Percentiles rank a stretch among this genome's conserved stretches.
Conservation (phyloP, 2,329 filamentous ascomycete genomes). For the Ramularia endophylla region DNA sequence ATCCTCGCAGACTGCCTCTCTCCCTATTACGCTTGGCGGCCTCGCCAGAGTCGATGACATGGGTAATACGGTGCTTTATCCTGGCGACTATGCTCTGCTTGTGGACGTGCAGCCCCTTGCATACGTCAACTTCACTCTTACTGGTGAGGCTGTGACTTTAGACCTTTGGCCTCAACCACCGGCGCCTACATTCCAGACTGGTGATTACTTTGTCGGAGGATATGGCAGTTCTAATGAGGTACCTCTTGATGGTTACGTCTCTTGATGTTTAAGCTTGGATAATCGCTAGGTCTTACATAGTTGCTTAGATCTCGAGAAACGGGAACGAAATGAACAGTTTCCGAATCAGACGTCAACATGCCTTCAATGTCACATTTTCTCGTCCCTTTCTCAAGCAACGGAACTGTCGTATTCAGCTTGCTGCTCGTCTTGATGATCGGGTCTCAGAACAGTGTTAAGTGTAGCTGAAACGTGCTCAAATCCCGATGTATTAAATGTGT, state of each 20-base stretch:
- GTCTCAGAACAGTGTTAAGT: too few relatives aligned
- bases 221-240: slow-evolving; percentile 17
- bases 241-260: not conserved
- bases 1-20: slow-evolving; percentile 22
- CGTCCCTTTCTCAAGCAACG: too few relatives aligned
- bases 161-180: slow-evolving; percentile 35
- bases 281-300: too few relatives aligned
- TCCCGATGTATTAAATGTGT: too few relatives aligned
- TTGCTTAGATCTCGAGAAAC: too few relatives aligned
- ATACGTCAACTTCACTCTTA: slow-evolving; percentile 42
- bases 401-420: too few relatives aligned
- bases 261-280: too few relatives aligned
- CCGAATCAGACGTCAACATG: too few relatives aligned
- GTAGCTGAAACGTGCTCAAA: too few relatives aligned
- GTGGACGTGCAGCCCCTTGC: slow-evolving; percentile 42
- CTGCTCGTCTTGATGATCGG: too few relatives aligned
- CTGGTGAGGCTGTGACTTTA: slow-evolving; percentile 39
- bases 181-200: slow-evolving; percentile 14
- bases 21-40: slow-evolving; percentile 45
- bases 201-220: slow-evolving; percentile 29
- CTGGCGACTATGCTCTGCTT: slow-evolving; percentile 46
- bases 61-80: slow-evolving; percentile 50
- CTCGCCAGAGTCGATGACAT: slow-evolving; percentile 46
- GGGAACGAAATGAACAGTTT: too few relatives aligned
- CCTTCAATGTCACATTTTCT: too few relatives aligned